phyloP scores from a whole-genome alignment of 1,139 yeast species.

The Kurtzmaniella natalensis region DNA sequence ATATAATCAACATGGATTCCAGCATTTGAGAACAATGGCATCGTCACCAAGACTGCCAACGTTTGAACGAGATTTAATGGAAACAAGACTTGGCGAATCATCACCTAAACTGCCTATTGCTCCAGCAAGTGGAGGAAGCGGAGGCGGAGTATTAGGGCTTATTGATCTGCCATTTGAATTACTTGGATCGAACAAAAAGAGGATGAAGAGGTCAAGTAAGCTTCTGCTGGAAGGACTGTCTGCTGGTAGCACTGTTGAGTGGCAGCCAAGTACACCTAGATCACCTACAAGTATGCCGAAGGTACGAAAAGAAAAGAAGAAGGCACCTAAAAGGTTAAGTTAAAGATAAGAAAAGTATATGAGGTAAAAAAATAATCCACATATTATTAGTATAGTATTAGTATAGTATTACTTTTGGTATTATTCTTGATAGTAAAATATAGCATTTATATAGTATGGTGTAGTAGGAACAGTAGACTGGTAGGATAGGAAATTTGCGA shows the following conservation, averaged over 20 bases:
- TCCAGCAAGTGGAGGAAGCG: background rate
- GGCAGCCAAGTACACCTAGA: slow-evolving; percentile 7
- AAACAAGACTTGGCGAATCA: background rate
- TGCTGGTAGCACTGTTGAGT: slow-evolving; percentile 10
- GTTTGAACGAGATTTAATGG: background rate
- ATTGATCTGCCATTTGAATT: slow-evolving; percentile 20
- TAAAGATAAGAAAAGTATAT: background rate
- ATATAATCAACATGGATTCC: slow-evolving; percentile 1
- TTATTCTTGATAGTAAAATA: too few relatives aligned
- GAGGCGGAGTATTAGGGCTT: slow-evolving; percentile 1
- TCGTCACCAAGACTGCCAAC: background rate
- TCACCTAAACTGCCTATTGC: slow-evolving; percentile 1
- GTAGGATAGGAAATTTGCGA: too few relatives aligned
- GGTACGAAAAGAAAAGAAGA: slow-evolving; percentile 14
- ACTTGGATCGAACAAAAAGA: slow-evolving; percentile 24
- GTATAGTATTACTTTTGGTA: too few relatives aligned
- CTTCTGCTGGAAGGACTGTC: slow-evolving; percentile 13
- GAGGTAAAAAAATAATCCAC: too few relatives aligned
- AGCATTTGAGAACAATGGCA: slow-evolving; percentile 1
- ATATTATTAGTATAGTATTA: too few relatives aligned
- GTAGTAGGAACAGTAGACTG: too few relatives aligned
- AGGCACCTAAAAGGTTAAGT: background rate
- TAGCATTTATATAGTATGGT: too few relatives aligned
- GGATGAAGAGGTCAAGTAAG: slow-evolving; percentile 16
- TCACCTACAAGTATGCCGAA: slow-evolving; percentile 8